phyloP scores from a whole-genome alignment of 768 basidiomycete genomes.

The Boletales sp. region DNA sequence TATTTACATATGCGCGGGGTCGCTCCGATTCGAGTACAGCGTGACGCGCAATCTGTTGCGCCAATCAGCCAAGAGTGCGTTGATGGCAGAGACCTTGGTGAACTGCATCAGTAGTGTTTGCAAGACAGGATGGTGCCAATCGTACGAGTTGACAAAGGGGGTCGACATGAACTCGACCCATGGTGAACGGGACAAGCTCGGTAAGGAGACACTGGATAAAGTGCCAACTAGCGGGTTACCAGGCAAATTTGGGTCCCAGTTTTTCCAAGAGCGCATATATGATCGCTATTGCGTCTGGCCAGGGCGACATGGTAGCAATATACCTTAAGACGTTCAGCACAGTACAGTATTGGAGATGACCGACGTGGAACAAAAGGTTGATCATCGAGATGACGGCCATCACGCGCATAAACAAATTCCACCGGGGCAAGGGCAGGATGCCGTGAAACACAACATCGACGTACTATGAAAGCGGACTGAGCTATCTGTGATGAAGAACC shows the following conservation, averaged over 20 bases:
- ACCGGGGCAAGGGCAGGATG: neutral
- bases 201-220: slow-evolving; percentile 14
- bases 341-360: slow-evolving; percentile 6
- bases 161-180: neutral
- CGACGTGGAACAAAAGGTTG: slow-evolving; percentile 10
- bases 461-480: slow-evolving; percentile 11
- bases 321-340: slow-evolving; percentile 5
- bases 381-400: slow-evolving; percentile 16
- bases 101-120: slow-evolving; percentile 1
- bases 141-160: slow-evolving; percentile 18
- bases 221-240: slow-evolving; percentile 5
- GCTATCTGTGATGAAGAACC: neutral
- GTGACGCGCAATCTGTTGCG: neutral
- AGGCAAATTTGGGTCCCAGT: slow-evolving; percentile 16
- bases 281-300: slow-evolving; percentile 15
- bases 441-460: neutral
- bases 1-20: neutral
- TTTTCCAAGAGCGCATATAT: slow-evolving; percentile 12
- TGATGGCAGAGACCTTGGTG: slow-evolving; percentile 13
- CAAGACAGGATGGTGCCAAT: neutral
- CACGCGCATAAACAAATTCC: slow-evolving; percentile 10
- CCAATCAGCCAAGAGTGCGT: slow-evolving; percentile 9
- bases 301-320: slow-evolving; percentile 14
- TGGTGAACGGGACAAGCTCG: slow-evolving; percentile 4
- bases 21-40: neutral